Base-by-base conservation (phyloP, 805 yeast genomes). In the Isabelozyma rhagii region DNA sequence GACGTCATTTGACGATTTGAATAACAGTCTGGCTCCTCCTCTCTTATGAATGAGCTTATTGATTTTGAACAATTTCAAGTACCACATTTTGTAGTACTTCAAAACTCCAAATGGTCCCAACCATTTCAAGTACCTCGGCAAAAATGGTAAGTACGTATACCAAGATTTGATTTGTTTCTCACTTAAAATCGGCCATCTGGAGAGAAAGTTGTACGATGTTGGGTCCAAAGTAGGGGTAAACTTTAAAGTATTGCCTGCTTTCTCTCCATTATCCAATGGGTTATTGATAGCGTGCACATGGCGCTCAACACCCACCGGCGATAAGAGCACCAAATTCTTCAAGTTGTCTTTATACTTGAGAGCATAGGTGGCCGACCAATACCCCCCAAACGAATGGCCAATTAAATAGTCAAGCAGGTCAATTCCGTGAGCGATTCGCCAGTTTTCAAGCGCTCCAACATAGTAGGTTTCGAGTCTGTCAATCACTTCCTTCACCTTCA, bases 311-410 rank as follows among this genome's bases (percentile, higher is more conserved):
- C 96, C 96, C 0, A 86, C 87, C 0, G 96, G 96, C 10, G 90
- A 83, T 3, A 85, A 78, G 21, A 88, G 68, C 2, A 86, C 71
- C 55, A 89, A 66, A 51, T 79, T 78, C 13, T 75, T 66, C 6
- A 89, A 72, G 4, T 73, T 61, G 0, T 78, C 61, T 0, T 91
- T 89, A 57, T 84, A 76, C 52, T 72, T 79, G 41, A 82, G 60
- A 1, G 87, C 75, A 62, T 85, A 88, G 6, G 84, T 79, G 45
- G 80, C 79, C 0, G 89, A 79, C 68, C 89, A 69, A 57, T 86
- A 84, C 0, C 90, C 94, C 31, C 96, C 96, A 54, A 81, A 82
- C 0, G 96, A 87, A 64, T 89, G 96, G 0, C 90, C 93, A 17
- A 88, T 68, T 11, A 89, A 60, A 57, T 80, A 85, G 55, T 74